These are phyloP conservation scores for Alternaria solani DNA, from an alignment of 2,329 filamentous ascomycete species.

Conservation along the genomic window DNA sequence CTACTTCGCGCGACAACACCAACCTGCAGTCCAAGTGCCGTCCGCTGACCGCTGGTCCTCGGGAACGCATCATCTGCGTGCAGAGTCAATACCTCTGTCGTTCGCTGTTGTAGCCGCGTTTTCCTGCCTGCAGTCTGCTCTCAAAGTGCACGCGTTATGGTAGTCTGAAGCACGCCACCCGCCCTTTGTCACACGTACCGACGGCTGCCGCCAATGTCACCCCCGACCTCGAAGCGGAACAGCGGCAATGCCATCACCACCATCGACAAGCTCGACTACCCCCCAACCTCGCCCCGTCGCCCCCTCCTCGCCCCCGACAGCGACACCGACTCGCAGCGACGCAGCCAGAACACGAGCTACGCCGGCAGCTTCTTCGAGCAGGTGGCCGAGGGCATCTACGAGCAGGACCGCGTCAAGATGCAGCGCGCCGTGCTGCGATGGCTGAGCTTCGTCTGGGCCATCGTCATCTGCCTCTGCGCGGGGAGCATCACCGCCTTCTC, in stretches of 20 bases:
- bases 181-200: constrained; percentile 30
- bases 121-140: neutral
- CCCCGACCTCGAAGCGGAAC: constrained; percentile 43
- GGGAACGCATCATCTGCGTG: neutral
- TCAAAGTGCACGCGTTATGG: constrained; percentile 7
- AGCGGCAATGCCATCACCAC: constrained; percentile 36
- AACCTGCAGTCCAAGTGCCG: constrained; percentile 32
- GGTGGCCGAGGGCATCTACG: constrained; percentile 67
- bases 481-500: constrained; percentile 94
- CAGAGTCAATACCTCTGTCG: neutral
- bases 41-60: constrained; percentile 29
- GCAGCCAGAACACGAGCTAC: constrained; percentile 56
- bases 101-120: neutral
- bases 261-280: constrained; percentile 63
- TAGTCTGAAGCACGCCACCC: constrained; percentile 18
- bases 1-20: constrained; percentile 35
- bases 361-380: constrained; percentile 66
- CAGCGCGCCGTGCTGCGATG: constrained; percentile 62
- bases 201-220: constrained; percentile 37
- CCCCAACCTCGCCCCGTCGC: constrained; percentile 46
- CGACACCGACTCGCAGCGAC: constrained; percentile 42
- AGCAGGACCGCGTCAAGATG: constrained; percentile 64
- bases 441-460: constrained; percentile 66
- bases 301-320: constrained; percentile 53
- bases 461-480: constrained; percentile 76